phyloP scores from a whole-genome alignment of 2,329 filamentous ascomycete genomes.

The Mariannaea sp. region DNA sequence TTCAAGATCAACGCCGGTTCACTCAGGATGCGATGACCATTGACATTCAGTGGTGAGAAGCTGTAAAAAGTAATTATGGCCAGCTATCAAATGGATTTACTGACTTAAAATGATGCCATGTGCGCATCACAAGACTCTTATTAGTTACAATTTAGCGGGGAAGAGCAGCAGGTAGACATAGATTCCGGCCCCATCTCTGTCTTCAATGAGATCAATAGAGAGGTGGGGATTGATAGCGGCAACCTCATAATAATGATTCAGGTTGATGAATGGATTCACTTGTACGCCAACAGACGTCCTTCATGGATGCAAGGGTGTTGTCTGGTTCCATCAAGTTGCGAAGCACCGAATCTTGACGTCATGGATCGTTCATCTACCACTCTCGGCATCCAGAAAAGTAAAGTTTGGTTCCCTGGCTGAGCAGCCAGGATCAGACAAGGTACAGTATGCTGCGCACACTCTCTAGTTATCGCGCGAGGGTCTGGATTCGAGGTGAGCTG shows the following conservation, averaged over 20 bases:
- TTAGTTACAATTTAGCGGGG: no score
- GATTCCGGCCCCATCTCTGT: not conserved
- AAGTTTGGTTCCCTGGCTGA: constrained; percentile 3
- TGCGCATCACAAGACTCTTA: not conserved
- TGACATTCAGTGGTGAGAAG: not conserved
- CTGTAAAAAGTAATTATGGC: not conserved
- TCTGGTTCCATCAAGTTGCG: not conserved
- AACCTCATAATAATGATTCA: not conserved
- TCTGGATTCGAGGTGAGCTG: not conserved
- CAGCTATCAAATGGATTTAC: not conserved
- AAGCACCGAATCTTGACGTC: constrained; percentile 29
- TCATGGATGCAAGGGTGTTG: not conserved
- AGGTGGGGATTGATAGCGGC: not conserved
- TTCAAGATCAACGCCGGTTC: no score
- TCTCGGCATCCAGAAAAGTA: constrained; percentile 20
- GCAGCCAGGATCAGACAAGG: not conserved
- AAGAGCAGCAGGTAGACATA: no score
- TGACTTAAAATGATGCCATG: not conserved
- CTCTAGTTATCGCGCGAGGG: no score
- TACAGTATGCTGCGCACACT: no score
- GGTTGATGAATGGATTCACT: no score
- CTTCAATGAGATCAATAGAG: not conserved
- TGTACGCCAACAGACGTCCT: not conserved
- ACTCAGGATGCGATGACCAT: no score
- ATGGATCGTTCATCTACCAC: constrained; percentile 31